These are phyloP conservation scores for Moesziomyces sp. DNA, from an alignment of 1,284 basidiomycete genomes.

Conservation along the genomic window DNA sequence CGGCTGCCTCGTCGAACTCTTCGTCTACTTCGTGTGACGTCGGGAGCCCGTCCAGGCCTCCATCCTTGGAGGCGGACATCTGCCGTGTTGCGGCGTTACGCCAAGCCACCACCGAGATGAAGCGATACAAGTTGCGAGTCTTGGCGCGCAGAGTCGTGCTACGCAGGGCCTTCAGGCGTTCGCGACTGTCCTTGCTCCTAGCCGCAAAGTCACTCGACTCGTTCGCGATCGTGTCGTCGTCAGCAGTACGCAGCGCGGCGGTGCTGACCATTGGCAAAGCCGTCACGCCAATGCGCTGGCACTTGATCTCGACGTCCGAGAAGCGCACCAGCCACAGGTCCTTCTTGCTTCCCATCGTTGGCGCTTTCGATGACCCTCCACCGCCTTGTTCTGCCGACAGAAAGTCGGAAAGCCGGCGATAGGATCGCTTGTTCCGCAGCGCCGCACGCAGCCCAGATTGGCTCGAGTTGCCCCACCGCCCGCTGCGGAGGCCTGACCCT, in stretches of 20 bases:
- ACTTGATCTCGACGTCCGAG: conserved; percentile 92
- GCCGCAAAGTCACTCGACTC: conserved; percentile 44
- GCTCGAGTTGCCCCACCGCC: conserved; percentile 16
- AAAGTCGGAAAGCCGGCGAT: conserved; percentile 59
- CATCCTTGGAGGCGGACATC: conserved; percentile 3
- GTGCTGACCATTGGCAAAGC: conserved; percentile 80
- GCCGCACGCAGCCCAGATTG: conserved; percentile 44
- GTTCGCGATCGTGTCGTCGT: conserved; percentile 1
- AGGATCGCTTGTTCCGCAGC: conserved; percentile 57
- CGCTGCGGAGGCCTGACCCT: conserved; percentile 6
- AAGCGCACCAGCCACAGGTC: conserved; percentile 94
- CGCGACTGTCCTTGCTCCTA: conserved; percentile 57
- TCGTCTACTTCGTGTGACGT: conserved; percentile 50
- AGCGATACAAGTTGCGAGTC: conserved; percentile 62
- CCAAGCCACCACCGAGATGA: conserved; percentile 53
- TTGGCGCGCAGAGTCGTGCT: conserved; percentile 57
- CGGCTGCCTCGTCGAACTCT: conserved; percentile 34
- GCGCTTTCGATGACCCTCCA: conserved; percentile 49
- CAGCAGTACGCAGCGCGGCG: conserved; percentile 63
- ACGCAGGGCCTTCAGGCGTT: conserved; percentile 56
- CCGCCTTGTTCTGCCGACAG: conserved; percentile 26
- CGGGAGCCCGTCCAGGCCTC: conserved; percentile 28
- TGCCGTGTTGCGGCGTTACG: conserved; percentile 23
- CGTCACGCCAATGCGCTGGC: conserved; percentile 88
- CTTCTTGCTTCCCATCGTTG: conserved; percentile 70